These are phyloP conservation scores for Paragyromitra xinjiangensis DNA, from an alignment of 495 filamentous ascomycete species.

Conservation along the genomic window DNA sequence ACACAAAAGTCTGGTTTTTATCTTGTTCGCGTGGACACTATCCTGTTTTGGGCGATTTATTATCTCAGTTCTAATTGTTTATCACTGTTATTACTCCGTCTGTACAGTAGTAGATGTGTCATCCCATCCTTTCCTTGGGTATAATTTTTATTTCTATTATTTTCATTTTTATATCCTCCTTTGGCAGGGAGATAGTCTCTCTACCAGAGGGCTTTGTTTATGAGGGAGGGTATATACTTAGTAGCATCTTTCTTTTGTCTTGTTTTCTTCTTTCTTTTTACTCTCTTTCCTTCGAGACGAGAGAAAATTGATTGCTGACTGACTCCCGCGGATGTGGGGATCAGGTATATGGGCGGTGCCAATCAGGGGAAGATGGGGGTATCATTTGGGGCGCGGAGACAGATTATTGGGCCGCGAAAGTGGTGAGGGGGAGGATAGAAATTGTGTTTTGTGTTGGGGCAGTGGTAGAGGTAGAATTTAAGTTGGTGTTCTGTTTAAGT, in stretches of 20 bases:
- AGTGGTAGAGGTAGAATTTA: background rate
- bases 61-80: constrained; percentile 26
- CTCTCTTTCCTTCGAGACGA: background rate
- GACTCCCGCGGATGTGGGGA: constrained; percentile 19
- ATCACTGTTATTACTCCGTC: constrained; percentile 15
- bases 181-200: background rate
- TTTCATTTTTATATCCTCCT: background rate
- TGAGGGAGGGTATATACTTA: background rate
- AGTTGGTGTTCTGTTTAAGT: background rate
- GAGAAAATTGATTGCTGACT: constrained; percentile 32
- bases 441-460: background rate
- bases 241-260: background rate
- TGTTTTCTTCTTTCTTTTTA: background rate
- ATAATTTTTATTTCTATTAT: constrained; percentile 1
- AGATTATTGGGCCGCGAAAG: constrained; percentile 69
- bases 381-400: constrained; percentile 84
- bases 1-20: constrained; percentile 26
- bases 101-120: constrained; percentile 31
- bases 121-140: background rate
- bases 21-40: constrained; percentile 3
- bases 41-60: background rate
- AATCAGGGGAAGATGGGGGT: constrained; percentile 94
- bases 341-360: constrained; percentile 91
- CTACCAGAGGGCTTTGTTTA: background rate
- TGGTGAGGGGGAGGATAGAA: background rate